These are phyloP conservation scores for Penicillium simplicissimum DNA, from an alignment of 495 filamentous ascomycete species.

Conservation along the genomic window DNA sequence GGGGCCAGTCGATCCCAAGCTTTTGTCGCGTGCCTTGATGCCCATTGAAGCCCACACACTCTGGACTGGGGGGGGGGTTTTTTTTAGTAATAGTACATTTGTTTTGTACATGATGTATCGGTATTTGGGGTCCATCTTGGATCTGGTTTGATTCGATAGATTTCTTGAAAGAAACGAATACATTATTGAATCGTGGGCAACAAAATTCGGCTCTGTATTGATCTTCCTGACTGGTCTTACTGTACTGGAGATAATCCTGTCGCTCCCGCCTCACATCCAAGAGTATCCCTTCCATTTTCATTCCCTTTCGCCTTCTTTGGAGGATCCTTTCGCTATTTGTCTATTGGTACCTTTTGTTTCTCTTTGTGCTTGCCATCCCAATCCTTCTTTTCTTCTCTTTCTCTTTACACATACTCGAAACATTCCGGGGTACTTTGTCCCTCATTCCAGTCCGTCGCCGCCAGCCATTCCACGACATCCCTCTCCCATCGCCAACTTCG, in stretches of 20 bases:
- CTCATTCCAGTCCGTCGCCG: constrained; percentile 18
- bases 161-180: background rate
- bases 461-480: constrained; percentile 11
- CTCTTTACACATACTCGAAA: background rate
- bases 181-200: background rate
- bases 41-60: constrained; percentile 6
- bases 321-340: background rate
- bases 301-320: background rate
- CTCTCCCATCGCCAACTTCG: background rate
- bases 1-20: constrained; percentile 2
- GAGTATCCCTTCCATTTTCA: constrained; percentile 3
- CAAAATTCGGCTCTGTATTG: background rate
- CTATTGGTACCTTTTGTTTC: background rate
- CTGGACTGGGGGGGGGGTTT: background rate
- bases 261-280: background rate
- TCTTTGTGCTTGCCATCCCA: background rate
- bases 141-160: background rate
- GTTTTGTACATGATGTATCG: background rate
- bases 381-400: background rate
- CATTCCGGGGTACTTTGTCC: constrained; percentile 19
- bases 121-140: background rate
- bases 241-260: background rate
- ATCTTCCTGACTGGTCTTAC: background rate
- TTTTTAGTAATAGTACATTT: background rate
- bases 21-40: constrained; percentile 10